These are phyloP conservation scores for Pisolithus orientalis DNA, from an alignment of 768 basidiomycete genomes.

Conservation along the genomic window DNA sequence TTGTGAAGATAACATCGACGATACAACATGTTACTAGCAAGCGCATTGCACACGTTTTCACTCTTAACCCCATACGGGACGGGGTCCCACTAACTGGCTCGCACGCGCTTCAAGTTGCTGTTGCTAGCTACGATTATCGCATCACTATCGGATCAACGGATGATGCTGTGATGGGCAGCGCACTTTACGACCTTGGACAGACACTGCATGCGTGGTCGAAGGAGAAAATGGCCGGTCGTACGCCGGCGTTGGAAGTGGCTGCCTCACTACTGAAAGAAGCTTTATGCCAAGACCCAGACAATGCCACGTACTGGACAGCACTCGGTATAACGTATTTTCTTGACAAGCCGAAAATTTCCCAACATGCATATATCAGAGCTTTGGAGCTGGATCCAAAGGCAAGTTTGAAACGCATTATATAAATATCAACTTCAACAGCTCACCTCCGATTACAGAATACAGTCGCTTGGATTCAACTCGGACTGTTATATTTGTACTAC, in stretches of 20 bases:
- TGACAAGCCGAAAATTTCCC: conserved; percentile 64
- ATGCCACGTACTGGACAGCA: conserved; percentile 75
- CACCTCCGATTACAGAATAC: conserved; percentile 45
- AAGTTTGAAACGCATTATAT: conserved; percentile 8
- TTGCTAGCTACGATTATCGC: conserved; percentile 57
- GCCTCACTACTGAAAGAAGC: conserved; percentile 61
- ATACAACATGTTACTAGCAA: conserved; percentile 36
- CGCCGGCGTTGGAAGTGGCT: conserved; percentile 36
- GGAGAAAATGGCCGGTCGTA: conserved; percentile 18
- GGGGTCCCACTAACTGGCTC: conserved; percentile 23
- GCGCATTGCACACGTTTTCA: conserved; percentile 37
- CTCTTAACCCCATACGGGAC: conserved; percentile 22
- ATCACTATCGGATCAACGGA: conserved; percentile 51
- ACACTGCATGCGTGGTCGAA: conserved; percentile 47
- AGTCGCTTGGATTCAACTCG: conserved; percentile 79
- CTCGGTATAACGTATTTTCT: conserved; percentile 70
- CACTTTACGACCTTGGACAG: conserved; percentile 70
- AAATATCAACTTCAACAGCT: not conserved
- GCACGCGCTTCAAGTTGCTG: conserved; percentile 43
- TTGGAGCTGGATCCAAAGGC: conserved; percentile 85
- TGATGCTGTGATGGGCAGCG: conserved; percentile 44
- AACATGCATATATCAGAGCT: conserved; percentile 89
- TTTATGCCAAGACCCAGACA: conserved; percentile 63
- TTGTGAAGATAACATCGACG: conserved; percentile 32
- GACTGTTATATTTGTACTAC: conserved; percentile 77